phyloP scores from a whole-genome alignment of 495 filamentous ascomycete genomes.

The Rusavskia elegans region DNA sequence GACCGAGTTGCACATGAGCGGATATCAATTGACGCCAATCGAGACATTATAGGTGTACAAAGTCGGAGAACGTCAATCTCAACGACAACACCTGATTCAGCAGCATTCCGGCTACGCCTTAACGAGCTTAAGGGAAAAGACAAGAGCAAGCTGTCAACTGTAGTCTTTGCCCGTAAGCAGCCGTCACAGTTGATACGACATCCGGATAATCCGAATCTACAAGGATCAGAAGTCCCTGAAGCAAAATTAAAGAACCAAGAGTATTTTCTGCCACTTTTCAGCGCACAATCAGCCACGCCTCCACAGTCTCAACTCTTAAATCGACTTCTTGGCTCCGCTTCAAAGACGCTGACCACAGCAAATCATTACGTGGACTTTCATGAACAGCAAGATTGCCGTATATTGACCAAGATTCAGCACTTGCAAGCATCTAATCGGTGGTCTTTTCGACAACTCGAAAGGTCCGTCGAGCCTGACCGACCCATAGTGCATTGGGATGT shows the following conservation, averaged over 20 bases:
- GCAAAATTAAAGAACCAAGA: constrained; percentile 40
- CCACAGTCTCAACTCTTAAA: constrained; percentile 45
- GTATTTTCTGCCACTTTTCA: constrained; percentile 70
- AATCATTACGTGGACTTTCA: constrained; percentile 62
- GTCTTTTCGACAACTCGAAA: constrained; percentile 76
- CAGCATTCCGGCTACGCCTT: constrained; percentile 32
- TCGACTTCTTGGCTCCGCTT: constrained; percentile 52
- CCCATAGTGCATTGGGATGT: constrained; percentile 69
- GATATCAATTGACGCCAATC: constrained; percentile 12
- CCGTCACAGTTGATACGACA: constrained; percentile 12
- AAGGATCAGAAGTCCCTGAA: constrained; percentile 24
- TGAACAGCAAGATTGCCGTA: constrained; percentile 70
- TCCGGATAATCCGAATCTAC: constrained; percentile 15
- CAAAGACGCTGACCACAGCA: constrained; percentile 67
- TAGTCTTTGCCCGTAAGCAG: constrained; percentile 59
- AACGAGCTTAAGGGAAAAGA: constrained; percentile 41
- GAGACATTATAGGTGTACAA: constrained; percentile 18
- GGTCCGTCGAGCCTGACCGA: constrained; percentile 59
- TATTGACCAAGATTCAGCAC: constrained; percentile 70
- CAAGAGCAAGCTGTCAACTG: constrained; percentile 53
- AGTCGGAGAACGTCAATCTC: constrained; percentile 22
- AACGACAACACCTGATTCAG: constrained; percentile 22
- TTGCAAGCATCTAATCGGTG: constrained; percentile 78
- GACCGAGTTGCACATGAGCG: constrained; percentile 18
- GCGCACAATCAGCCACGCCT: constrained; percentile 46